Evolutionary conservation across 148 eudicot species (phyloP).

Genomic region (Heliamphora exappendiculata): DNA sequence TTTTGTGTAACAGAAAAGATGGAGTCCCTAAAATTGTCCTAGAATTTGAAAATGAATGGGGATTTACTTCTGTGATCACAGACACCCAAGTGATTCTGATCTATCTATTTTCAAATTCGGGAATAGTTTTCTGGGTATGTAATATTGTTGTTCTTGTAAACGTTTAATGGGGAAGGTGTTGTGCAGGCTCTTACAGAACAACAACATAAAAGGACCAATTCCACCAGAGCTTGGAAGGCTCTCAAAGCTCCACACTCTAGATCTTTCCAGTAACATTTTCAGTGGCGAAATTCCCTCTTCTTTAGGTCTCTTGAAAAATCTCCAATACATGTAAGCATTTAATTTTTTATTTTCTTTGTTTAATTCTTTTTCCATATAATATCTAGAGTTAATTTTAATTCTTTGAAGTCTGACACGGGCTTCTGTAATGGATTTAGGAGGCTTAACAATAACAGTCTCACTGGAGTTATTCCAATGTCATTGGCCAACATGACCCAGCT

Average conservation of each 20-base stretch:
- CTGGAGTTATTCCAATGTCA: constrained; percentile 46
- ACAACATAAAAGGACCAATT: constrained; percentile 55
- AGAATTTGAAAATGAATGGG: too few species aligned
- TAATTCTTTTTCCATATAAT: background rate
- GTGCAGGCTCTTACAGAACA: constrained; percentile 58
- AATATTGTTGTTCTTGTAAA: background rate
- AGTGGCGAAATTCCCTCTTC: constrained; percentile 52
- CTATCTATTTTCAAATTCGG: too few species aligned
- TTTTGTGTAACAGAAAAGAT: too few species aligned
- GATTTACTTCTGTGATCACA: too few species aligned
- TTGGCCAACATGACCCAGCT: constrained; percentile 56
- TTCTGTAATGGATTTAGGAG: constrained; percentile 30
- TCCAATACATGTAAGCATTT: constrained; percentile 48
- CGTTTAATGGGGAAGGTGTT: background rate
- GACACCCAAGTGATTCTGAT: too few species aligned
- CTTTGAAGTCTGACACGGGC: background rate
- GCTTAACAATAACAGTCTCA: constrained; percentile 61
- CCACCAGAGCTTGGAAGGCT: constrained; percentile 54
- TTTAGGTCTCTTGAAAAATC: constrained; percentile 40
- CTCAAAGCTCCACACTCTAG: constrained; percentile 57
- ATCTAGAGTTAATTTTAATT: background rate
- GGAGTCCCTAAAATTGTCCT: too few species aligned
- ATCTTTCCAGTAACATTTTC: constrained; percentile 59
- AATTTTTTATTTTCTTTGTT: background rate
- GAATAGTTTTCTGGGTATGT: too few species aligned